Evolutionary conservation across 1,284 basidiomycete species (phyloP).

Genomic region (Thecaphora frezii): DNA sequence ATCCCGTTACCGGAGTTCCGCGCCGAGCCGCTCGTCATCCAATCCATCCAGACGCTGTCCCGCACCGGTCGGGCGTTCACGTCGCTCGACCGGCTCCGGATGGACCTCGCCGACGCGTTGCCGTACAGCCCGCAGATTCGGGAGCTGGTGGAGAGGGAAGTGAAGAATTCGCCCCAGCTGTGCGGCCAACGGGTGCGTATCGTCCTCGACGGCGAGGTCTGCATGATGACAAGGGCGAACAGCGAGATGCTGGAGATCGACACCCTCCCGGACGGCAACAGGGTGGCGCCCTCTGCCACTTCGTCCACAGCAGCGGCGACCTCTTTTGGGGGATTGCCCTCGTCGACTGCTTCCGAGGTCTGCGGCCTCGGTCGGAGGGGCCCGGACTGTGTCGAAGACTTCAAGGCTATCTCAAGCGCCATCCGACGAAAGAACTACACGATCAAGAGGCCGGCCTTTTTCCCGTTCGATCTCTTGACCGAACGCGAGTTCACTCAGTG

Average conservation of each 20-base stretch:
- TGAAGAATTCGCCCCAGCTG: neutral
- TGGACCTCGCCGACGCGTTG: constrained; percentile 18
- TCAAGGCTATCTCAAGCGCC: constrained; percentile 26
- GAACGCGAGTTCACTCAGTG: constrained; percentile 36
- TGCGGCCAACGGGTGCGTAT: constrained; percentile 4
- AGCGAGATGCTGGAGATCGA: constrained; percentile 7
- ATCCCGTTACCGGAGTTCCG: neutral
- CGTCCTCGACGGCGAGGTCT: constrained; percentile 48
- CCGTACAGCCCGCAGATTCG: constrained; percentile 9
- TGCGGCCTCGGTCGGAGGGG: too few species aligned
- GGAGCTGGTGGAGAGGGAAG: constrained; percentile 5
- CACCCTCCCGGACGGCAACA: neutral
- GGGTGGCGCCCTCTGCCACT: neutral
- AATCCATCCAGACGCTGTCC: constrained; percentile 24
- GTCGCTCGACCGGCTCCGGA: constrained; percentile 19
- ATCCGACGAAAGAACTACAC: constrained; percentile 22
- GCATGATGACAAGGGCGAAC: constrained; percentile 22
- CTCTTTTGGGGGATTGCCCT: too few species aligned
- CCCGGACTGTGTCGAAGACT: constrained; percentile 35
- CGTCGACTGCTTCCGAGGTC: too few species aligned
- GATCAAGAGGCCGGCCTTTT: constrained; percentile 27
- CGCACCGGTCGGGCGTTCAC: constrained; percentile 30
- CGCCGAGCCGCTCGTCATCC: constrained; percentile 7
- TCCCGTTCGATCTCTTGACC: constrained; percentile 41
- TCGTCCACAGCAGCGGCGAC: too few species aligned